These are phyloP conservation scores for Crithidia brevicula DNA, from an alignment of 208 protist genomes.

Conservation along the genomic window DNA sequence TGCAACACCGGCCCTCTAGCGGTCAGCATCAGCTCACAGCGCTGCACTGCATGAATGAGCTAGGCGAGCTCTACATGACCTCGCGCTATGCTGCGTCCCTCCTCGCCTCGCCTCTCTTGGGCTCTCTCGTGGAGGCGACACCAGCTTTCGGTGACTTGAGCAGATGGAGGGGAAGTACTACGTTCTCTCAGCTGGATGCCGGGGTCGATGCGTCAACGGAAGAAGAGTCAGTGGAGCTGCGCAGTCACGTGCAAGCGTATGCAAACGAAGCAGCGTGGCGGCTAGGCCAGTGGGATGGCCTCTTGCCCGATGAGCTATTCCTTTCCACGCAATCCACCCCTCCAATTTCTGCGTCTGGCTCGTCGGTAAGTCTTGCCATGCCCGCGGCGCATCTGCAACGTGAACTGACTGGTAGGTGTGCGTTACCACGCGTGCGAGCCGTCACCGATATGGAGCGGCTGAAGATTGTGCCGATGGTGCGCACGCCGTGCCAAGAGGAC, in stretches of 20 bases:
- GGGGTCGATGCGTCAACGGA: neutral
- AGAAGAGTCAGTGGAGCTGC: conserved; percentile 9
- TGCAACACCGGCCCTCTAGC: conserved; percentile 73
- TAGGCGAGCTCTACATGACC: conserved; percentile 88
- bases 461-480: conserved; percentile 60
- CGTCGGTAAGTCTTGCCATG: conserved; percentile 21
- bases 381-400: conserved; percentile 22
- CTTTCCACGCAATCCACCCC: neutral
- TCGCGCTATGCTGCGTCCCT: conserved; percentile 60
- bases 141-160: neutral
- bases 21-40: conserved; percentile 75
- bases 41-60: conserved; percentile 84
- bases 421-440: conserved; percentile 9
- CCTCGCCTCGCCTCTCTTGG: conserved; percentile 1
- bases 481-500: conserved; percentile 67
- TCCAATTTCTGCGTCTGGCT: neutral
- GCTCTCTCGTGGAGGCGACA: too few relatives aligned
- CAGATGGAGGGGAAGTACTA: conserved; percentile 3
- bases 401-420: conserved; percentile 11
- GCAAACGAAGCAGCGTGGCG: conserved; percentile 90
- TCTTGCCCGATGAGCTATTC: conserved; percentile 32
- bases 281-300: conserved; percentile 77
- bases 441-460: conserved; percentile 40
- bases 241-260: conserved; percentile 64
- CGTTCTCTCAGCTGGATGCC: conserved; percentile 14